These are phyloP conservation scores for Trichoderma breve DNA, from an alignment of 2,329 filamentous ascomycete genomes.

Conservation along the genomic window DNA sequence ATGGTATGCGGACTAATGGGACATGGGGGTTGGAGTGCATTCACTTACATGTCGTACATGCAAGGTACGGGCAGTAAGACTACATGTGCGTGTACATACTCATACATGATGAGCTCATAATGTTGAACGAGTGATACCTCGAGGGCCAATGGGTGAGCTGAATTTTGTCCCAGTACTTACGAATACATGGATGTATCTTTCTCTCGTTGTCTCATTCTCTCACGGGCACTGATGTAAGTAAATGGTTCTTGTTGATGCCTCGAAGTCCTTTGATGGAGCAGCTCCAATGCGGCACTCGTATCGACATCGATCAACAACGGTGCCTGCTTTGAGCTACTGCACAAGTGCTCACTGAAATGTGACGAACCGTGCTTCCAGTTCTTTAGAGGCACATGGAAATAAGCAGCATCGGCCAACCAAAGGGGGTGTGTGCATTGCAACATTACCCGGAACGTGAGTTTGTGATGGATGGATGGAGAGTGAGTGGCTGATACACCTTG, in stretches of 20 bases:
- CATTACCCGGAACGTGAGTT: neutral
- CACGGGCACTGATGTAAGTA: neutral
- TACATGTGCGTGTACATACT: neutral
- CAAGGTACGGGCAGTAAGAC: neutral
- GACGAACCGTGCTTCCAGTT: slow-evolving; percentile 2
- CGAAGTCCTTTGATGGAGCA: neutral
- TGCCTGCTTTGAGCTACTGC: neutral
- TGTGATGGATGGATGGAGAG: neutral
- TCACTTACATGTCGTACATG: neutral
- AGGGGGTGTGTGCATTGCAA: slow-evolving; percentile 3
- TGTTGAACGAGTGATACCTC: neutral
- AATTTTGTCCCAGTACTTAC: neutral
- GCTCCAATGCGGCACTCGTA: neutral
- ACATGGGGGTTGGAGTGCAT: neutral
- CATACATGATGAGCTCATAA: neutral
- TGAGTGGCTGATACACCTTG: neutral
- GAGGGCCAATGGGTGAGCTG: neutral
- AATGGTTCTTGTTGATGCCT: neutral
- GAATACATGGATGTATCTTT: neutral
- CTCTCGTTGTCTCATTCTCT: neutral
- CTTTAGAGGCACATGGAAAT: neutral
- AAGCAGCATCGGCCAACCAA: neutral
- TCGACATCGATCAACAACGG: neutral
- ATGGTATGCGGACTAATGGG: neutral
- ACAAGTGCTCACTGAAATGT: slow-evolving; percentile 1